Conservation (phyloP, 495 filamentous ascomycete species). For the Penicillium samsonianum region DNA sequence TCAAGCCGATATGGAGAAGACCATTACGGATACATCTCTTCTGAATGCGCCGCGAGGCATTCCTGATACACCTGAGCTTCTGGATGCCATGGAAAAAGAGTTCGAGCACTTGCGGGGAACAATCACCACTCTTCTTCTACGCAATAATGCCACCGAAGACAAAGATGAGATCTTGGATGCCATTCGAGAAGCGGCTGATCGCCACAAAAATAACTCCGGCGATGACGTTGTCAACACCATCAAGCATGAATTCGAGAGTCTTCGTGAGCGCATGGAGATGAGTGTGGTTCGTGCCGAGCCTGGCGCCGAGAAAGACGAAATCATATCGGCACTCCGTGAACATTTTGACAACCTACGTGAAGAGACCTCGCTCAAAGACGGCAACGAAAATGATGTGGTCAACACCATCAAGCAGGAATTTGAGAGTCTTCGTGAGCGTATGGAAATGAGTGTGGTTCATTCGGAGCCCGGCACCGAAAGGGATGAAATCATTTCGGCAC, state of each 20-base stretch:
- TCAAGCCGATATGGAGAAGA: slow-evolving; percentile 68
- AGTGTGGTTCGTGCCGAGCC: slow-evolving; percentile 40
- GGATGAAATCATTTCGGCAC: slow-evolving; percentile 64
- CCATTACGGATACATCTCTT: slow-evolving; percentile 48
- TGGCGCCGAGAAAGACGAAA: slow-evolving; percentile 46
- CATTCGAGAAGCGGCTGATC: slow-evolving; percentile 54
- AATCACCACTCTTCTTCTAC: slow-evolving; percentile 68
- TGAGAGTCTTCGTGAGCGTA: slow-evolving; percentile 67
- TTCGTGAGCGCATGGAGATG: slow-evolving; percentile 58
- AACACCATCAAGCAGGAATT: slow-evolving; percentile 69
- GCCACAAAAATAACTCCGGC: slow-evolving; percentile 19
- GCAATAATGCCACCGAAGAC: slow-evolving; percentile 52
- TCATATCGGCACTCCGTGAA: slow-evolving; percentile 69
- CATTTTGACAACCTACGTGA: slow-evolving; percentile 67
- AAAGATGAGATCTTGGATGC: slow-evolving; percentile 63
- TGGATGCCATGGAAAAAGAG: slow-evolving; percentile 71
- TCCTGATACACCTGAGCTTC: slow-evolving; percentile 55
- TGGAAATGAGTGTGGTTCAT: slow-evolving; percentile 43
- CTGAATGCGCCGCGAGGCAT: slow-evolving; percentile 37
- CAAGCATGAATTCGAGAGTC: slow-evolving; percentile 72
- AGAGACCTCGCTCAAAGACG: slow-evolving; percentile 60
- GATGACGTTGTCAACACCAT: slow-evolving; percentile 51
- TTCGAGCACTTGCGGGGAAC: slow-evolving; percentile 69
- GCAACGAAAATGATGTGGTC: slow-evolving; percentile 39
- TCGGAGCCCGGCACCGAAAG: slow-evolving; percentile 29